A percentile compares a stretch with the other conserved stretches of the same genome.
Conservation (phyloP, 495 filamentous ascomycete genomes). For the Podospora didyma region DNA sequence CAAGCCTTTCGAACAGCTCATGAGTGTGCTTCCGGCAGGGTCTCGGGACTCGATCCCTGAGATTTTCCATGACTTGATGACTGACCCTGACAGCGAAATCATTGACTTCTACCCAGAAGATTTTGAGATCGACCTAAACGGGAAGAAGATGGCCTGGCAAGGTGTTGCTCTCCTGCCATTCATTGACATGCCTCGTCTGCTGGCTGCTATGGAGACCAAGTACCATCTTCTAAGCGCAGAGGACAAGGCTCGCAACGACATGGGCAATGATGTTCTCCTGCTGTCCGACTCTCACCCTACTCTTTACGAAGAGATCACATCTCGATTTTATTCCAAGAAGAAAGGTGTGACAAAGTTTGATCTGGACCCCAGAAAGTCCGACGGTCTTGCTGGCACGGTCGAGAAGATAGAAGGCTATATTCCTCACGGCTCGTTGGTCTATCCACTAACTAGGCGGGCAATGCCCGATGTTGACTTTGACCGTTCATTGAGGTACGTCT, state of each 20-base stretch:
- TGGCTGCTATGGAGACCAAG: constrained; percentile 77
- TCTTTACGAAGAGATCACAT: constrained; percentile 75
- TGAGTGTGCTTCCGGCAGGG: constrained; percentile 92
- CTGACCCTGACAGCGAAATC: constrained; percentile 78
- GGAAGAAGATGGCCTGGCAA: constrained; percentile 98
- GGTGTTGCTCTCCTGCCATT: constrained; percentile 91
- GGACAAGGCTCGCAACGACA: constrained; percentile 72
- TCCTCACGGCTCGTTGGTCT: constrained; percentile 58
- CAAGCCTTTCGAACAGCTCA: constrained; percentile 92
- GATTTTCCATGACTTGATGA: constrained; percentile 86
- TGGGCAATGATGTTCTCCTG: constrained; percentile 76
- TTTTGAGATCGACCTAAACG: constrained; percentile 89
- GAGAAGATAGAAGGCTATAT: constrained; percentile 78
- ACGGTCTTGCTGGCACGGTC: constrained; percentile 74
- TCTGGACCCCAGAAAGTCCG: constrained; percentile 67
- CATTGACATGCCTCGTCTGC: constrained; percentile 85
- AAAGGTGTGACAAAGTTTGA: constrained; percentile 59
- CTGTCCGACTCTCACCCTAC: constrained; percentile 72
- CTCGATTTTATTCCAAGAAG: constrained; percentile 88
- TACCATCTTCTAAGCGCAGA: constrained; percentile 76
- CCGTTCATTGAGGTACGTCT: constrained; percentile 70
- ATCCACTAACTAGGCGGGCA: constrained; percentile 57
- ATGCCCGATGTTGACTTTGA: constrained; percentile 81
- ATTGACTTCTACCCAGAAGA: constrained; percentile 97
- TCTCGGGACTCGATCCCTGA: constrained; percentile 88